These are phyloP conservation scores for Nectriaceae sp. DNA, from an alignment of 2,329 filamentous ascomycete genomes.

Conservation along the genomic window DNA sequence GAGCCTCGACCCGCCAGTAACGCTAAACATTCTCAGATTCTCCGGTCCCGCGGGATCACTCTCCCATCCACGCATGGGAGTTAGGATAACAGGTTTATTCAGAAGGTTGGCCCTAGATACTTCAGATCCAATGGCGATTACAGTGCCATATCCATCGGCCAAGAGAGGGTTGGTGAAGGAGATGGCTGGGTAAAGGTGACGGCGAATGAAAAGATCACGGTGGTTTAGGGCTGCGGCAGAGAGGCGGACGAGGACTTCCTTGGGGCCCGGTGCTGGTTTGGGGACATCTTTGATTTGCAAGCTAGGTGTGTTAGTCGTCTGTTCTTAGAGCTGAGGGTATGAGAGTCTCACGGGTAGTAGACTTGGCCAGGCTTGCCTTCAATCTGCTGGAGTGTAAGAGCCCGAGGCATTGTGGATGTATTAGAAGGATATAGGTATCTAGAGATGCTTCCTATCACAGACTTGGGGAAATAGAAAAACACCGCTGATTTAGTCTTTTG, in stretches of 20 bases:
- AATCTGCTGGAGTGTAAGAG: constrained; percentile 66
- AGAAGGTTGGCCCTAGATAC: constrained; percentile 42
- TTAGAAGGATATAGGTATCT: not conserved
- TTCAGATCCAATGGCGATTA: constrained; percentile 63
- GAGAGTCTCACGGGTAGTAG: constrained; percentile 68
- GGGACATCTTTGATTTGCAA: constrained; percentile 63
- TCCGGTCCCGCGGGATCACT: constrained; percentile 74
- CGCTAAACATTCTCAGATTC: constrained; percentile 55
- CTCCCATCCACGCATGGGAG: constrained; percentile 78
- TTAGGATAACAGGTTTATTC: constrained; percentile 73
- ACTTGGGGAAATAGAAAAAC: too few relatives aligned
- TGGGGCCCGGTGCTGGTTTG: constrained; percentile 62
- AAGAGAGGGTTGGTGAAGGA: constrained; percentile 78
- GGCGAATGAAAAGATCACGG: constrained; percentile 91
- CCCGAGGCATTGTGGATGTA: constrained; percentile 48
- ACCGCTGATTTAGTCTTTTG: too few relatives aligned
- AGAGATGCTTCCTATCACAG: not conserved
- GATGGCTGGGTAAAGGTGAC: constrained; percentile 85
- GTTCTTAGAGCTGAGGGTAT: constrained; percentile 1
- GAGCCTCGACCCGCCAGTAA: constrained; percentile 68
- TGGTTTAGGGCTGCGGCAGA: constrained; percentile 87
- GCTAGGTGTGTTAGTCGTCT: constrained; percentile 40
- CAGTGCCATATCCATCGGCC: constrained; percentile 78
- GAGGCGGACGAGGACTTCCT: constrained; percentile 74
- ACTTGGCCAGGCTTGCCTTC: constrained; percentile 84